These are phyloP conservation scores for Bauhinia variegata DNA, from an alignment of 306 rosid species.

Conservation along the genomic window DNA sequence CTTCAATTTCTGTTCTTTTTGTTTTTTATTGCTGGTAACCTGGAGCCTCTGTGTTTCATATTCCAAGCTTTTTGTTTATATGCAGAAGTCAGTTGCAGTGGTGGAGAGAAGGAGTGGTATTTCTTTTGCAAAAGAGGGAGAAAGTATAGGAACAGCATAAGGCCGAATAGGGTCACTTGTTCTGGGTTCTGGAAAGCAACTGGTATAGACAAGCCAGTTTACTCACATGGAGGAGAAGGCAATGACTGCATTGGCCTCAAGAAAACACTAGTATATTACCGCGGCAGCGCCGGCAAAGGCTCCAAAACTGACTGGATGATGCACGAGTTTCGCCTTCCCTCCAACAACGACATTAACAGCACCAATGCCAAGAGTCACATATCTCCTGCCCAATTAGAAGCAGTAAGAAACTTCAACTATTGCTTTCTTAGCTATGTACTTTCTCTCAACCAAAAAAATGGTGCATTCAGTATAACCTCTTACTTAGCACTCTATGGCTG, in stretches of 20 bases:
- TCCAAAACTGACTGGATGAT: conserved; percentile 99
- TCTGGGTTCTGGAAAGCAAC: conserved; percentile 99
- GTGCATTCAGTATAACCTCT: too few species aligned
- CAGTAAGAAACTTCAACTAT: conserved; percentile 52
- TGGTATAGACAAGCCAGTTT: conserved; percentile 59
- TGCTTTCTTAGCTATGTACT: not conserved
- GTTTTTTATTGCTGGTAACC: too few species aligned
- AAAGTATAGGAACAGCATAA: conserved; percentile 81
- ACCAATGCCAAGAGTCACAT: conserved; percentile 5
- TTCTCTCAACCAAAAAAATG: too few species aligned
- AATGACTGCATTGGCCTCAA: conserved; percentile 76
- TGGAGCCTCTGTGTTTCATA: too few species aligned
- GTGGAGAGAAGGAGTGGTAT: conserved; percentile 74
- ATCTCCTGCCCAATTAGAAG: conserved; percentile 45
- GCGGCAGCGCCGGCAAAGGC: conserved; percentile 93
- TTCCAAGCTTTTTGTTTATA: not conserved
- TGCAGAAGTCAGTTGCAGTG: conserved; percentile 43
- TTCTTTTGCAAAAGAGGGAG: conserved; percentile 91
- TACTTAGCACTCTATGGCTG: too few species aligned
- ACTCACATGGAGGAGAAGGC: conserved; percentile 50
- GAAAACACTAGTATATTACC: conserved; percentile 83
- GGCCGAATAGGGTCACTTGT: conserved; percentile 84
- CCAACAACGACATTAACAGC: conserved; percentile 13
- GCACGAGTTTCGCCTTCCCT: conserved; percentile 94
- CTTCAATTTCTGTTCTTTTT: too few species aligned